Evolutionary conservation across 2,329 filamentous ascomycete species (phyloP), one percentile per base, ranked within the genome.

Genomic region (Chalara sp.): DNA sequence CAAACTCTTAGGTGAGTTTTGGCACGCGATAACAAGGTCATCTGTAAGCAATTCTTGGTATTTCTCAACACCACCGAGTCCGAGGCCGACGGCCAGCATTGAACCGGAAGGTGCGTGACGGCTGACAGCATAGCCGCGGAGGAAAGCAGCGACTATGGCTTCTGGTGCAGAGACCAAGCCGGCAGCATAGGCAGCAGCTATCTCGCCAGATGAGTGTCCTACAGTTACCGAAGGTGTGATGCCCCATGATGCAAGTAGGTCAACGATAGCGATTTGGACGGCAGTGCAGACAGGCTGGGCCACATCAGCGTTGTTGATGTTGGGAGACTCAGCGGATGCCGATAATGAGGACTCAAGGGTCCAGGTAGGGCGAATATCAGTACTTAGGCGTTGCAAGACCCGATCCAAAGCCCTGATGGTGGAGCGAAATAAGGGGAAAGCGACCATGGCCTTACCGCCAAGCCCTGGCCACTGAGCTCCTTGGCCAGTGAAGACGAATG

Each of bases 121-220:
- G 21, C 21, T 21, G 21, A 21, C 21, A 32, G 12, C 31, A 28
- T 10, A 21, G 28, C 44, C 44, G 37, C 44, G 44, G 13, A 32
- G 28, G n/a, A 32, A 46, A 11, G 44, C 44, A 32, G 44, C 44
- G 13, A 33, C 12, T 13, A 46, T 46, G 7, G 44, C 44, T 11
- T 46, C 31, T 5, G 30, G n/a, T 7, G 30, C 32, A 13, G 31
- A 55, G 7, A 67, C 12, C 6, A 54, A 56, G 12, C 61, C 58
- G 5, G 51, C 50, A 3, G 61, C 56, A 42, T 65, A 68, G 56
- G 6, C 72, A 4, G 73, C 73, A 4, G 60, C 63, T 41, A 65
- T 62, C 29, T 65, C 63, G 6, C 63, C 63, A 11, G 50, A 54
- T 1, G 61, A 65, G 47, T 65, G 63, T 6, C 63, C 59, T 5